Conservation (phyloP, 148 eudicot genomes). For the Dianthus caryophyllus region DNA sequence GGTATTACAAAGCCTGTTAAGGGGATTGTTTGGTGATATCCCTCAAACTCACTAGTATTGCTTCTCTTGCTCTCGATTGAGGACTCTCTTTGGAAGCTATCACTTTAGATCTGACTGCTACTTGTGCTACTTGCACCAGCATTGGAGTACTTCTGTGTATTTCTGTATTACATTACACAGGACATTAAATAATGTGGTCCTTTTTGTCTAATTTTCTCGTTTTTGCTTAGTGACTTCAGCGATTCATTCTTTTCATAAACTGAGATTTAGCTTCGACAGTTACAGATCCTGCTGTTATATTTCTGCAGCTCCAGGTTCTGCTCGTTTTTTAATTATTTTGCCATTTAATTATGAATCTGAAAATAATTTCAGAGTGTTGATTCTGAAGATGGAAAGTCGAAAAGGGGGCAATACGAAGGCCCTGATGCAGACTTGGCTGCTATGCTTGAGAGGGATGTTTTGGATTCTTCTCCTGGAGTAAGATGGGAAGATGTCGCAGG, state of each 20-base stretch:
- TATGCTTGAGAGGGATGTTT: constrained; percentile 99
- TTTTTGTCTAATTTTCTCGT: background rate
- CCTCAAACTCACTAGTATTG: background rate
- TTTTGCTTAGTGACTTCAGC: background rate
- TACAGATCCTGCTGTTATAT: background rate
- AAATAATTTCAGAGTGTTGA: constrained; percentile 64
- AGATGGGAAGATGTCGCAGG: constrained; percentile 99
- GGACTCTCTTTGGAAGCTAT: background rate
- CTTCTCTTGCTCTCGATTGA: background rate
- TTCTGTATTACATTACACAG: too few relatives aligned
- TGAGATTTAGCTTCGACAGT: background rate
- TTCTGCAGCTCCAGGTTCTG: background rate
- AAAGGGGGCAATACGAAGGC: constrained; percentile 85
- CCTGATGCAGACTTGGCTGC: constrained; percentile 98
- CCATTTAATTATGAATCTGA: constrained; percentile 11
- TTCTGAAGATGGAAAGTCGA: constrained; percentile 87
- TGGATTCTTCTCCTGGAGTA: constrained; percentile 90
- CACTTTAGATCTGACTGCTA: background rate
- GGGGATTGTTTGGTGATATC: background rate
- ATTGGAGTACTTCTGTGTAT: background rate
- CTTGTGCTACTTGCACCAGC: background rate
- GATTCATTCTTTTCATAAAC: background rate
- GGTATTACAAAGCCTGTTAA: background rate
- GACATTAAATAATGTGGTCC: background rate
- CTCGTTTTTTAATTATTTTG: background rate